Percentiles rank a stretch among this genome's conserved stretches.
phyloP scores from a whole-genome alignment of 148 eudicot genomes.

The Amaranthus cruentus region DNA sequence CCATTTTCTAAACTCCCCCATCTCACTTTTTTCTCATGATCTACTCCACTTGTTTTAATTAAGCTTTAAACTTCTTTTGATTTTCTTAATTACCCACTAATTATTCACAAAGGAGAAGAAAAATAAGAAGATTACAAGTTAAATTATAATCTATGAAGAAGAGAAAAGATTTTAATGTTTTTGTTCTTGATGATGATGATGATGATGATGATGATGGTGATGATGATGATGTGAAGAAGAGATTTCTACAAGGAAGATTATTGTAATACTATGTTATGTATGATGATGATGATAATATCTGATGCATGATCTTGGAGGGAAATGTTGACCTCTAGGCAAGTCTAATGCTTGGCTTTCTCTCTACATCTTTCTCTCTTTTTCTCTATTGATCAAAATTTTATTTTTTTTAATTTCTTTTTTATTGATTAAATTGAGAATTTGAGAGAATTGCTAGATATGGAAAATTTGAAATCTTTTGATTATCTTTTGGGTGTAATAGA shows the following conservation, averaged over 20 bases:
- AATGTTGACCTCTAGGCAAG: conserved; percentile 39
- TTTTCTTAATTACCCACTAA: background rate
- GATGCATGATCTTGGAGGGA: conserved; percentile 27
- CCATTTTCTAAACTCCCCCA: conserved; percentile 11
- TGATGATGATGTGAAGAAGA: conserved; percentile 18
- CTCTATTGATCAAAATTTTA: background rate
- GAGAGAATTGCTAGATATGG: conserved; percentile 13
- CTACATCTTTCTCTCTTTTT: conserved; percentile 14
- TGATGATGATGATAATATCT: background rate
- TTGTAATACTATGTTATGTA: background rate
- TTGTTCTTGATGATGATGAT: too few species aligned
- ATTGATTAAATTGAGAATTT: conserved; percentile 14
- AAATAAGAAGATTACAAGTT: conserved; percentile 4
- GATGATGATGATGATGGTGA: background rate
- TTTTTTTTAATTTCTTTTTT: background rate
- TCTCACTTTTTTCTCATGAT: background rate
- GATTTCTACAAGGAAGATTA: background rate
- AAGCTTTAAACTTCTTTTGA: background rate
- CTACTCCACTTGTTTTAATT: background rate
- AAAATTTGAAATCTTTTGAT: conserved; percentile 13
- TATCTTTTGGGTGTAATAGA: background rate
- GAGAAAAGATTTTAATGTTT: background rate
- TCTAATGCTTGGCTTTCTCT: conserved; percentile 36
- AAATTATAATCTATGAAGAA: conserved; percentile 7
- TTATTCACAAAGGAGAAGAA: background rate